These are phyloP conservation scores for Fusarium chlamydosporum DNA, from an alignment of 2,329 filamentous ascomycete genomes.

Conservation along the genomic window DNA sequence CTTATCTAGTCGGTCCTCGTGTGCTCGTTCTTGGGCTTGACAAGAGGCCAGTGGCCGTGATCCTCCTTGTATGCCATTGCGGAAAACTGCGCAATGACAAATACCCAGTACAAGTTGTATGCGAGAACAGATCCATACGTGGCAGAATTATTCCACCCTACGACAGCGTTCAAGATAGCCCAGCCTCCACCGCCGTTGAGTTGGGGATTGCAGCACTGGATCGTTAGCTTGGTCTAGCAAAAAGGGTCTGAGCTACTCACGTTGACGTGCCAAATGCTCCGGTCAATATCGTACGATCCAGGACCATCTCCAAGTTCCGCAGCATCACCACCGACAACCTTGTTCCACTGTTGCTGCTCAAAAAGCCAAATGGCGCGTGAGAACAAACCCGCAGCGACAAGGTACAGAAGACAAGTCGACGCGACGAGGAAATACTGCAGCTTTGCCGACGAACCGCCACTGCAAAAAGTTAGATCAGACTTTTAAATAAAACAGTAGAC, in stretches of 20 bases:
- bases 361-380: slow-evolving; percentile 83
- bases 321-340: slow-evolving; percentile 71
- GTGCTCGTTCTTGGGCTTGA: slow-evolving; percentile 52
- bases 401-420: slow-evolving; percentile 86
- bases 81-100: slow-evolving; percentile 78
- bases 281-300: slow-evolving; percentile 83
- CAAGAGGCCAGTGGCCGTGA: slow-evolving; percentile 65
- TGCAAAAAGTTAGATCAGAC: slow-evolving; percentile 38
- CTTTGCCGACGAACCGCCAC: slow-evolving; percentile 60
- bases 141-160: slow-evolving; percentile 90
- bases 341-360: slow-evolving; percentile 78
- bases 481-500: slow-evolving; percentile 32
- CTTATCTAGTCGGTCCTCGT: slow-evolving; percentile 20
- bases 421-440: slow-evolving; percentile 82
- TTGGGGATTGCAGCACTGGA: slow-evolving; percentile 81
- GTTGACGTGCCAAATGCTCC: slow-evolving; percentile 87
- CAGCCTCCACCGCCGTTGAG: slow-evolving; percentile 82
- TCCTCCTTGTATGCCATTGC: slow-evolving; percentile 76
- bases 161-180: slow-evolving; percentile 88
- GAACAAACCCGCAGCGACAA: slow-evolving; percentile 86
- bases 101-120: slow-evolving; percentile 90
- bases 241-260: slow-evolving; percentile 64
- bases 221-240: not conserved
- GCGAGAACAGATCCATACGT: slow-evolving; percentile 89
- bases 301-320: slow-evolving; percentile 70